phyloP scores from a whole-genome alignment of 768 basidiomycete genomes.

The Auriculariales sp. region DNA sequence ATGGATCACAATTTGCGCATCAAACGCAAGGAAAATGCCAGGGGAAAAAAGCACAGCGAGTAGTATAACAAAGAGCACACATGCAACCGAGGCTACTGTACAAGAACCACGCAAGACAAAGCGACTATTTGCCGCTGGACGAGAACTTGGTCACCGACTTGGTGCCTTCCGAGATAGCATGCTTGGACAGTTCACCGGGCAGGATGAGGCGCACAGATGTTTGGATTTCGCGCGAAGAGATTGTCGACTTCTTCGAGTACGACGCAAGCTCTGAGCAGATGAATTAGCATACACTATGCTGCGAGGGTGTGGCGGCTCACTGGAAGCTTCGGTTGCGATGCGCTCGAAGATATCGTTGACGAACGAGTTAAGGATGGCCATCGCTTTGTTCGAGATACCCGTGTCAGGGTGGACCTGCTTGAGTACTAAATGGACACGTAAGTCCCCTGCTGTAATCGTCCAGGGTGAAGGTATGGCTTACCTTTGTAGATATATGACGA shows the following conservation, averaged over 20 bases:
- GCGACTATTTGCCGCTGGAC: slow-evolving; percentile 9
- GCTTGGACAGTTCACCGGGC: slow-evolving; percentile 76
- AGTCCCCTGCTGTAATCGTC: not conserved
- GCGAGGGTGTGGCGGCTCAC: slow-evolving; percentile 21
- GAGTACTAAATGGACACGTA: slow-evolving; percentile 33
- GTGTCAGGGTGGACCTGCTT: slow-evolving; percentile 91
- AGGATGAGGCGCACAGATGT: slow-evolving; percentile 72
- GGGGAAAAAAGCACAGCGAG: not conserved
- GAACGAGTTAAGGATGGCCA: slow-evolving; percentile 74
- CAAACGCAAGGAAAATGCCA: not conserved
- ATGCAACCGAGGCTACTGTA: not conserved
- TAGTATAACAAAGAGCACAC: not conserved
- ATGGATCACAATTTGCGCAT: no score
- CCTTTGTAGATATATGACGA: slow-evolving; percentile 79
- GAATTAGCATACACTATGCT: not conserved
- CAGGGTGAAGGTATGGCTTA: slow-evolving; percentile 14
- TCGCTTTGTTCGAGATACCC: slow-evolving; percentile 83
- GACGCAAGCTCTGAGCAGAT: slow-evolving; percentile 50
- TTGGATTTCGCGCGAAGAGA: slow-evolving; percentile 85
- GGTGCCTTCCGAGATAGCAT: slow-evolving; percentile 77
- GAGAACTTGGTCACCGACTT: slow-evolving; percentile 49
- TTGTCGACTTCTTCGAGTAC: slow-evolving; percentile 82
- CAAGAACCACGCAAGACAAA: not conserved
- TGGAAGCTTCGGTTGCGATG: slow-evolving; percentile 59
- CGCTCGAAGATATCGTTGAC: slow-evolving; percentile 79